Evolutionary conservation across 2,329 filamentous ascomycete genomes (phyloP), one percentile per base, ranked within the genome.

Genomic region (Mariannaea elegans): DNA sequence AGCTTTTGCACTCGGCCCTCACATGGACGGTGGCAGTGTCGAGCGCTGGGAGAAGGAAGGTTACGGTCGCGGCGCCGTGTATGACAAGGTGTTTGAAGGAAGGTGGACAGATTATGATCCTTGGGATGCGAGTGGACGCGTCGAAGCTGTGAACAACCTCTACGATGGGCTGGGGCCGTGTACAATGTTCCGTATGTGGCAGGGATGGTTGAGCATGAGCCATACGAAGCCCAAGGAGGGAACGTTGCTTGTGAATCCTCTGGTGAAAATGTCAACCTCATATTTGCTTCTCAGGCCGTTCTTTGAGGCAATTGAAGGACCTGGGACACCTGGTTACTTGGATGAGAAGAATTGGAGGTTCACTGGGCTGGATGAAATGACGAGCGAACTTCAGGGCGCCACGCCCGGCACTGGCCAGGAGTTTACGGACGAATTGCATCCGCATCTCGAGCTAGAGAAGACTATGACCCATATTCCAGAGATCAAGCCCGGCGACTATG

Each of bases 141-240:
- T 94, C 0, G 76, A 79, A 0, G 92, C 90, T 3, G 84, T 87
- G 2, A 88, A 86, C 61, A 90, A 97, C 74, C 78, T 94, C 31
- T 95, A 97, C 73, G 83, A 92, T 49, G 92, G 93, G 1, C 83
- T 93, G 0, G 93, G 94, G 0, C 88, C 91, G 1, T 97, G 92
- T 76, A 90, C 85, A 44, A 92, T 93, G 81, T 93, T 97, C 76
- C 85, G 94, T 36, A 90, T 93, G 83, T 94, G 92, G 75, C 94
- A 97, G 77, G 94, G 93, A 16, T 97, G 94, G 94, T 76, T 97
- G 51, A 86, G 85, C 60, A 89, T 97, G 83, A 93, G 89, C 58
- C 78, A 81, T n/a, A 90, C 87, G 0, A 87, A 83, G 0, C 91
- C 92, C 0, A 82, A 83, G 5, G 89, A 97, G 77, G 94, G 94